Evolutionary conservation across 169 alveolate genomes (phyloP).

Genomic region (Eimeria brunetti): DNA sequence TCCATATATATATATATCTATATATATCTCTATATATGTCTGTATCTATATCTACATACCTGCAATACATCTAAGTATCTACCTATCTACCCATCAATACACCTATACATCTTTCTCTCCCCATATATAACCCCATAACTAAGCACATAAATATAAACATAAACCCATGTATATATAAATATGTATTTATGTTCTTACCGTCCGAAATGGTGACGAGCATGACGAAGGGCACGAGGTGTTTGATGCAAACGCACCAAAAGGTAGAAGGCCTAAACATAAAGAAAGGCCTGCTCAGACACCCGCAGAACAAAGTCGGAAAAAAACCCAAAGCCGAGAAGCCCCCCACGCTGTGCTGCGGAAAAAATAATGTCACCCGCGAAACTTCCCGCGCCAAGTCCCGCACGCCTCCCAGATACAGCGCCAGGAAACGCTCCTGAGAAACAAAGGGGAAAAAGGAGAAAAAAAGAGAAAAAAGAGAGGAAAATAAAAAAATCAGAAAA

Average conservation of each 20-base stretch:
- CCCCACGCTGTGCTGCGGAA: slow-evolving; percentile 51
- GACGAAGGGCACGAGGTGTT: slow-evolving; percentile 66
- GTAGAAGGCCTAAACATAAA: slow-evolving; percentile 61
- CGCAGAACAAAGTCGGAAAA: slow-evolving; percentile 47
- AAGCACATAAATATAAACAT: too few relatives aligned
- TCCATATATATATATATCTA: too few relatives aligned
- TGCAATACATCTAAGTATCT: too few relatives aligned
- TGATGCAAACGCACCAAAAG: slow-evolving; percentile 68
- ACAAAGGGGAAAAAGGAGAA: too few relatives aligned
- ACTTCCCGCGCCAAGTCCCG: slow-evolving; percentile 41
- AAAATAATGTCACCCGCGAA: slow-evolving; percentile 57
- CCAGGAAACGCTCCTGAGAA: slow-evolving; percentile 67
- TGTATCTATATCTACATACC: too few relatives aligned
- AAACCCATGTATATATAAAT: too few relatives aligned
- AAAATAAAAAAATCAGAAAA: too few relatives aligned
- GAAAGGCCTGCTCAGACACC: slow-evolving; percentile 49
- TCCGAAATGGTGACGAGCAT: slow-evolving; percentile 53
- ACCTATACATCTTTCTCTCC: too few relatives aligned
- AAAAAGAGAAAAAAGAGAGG: too few relatives aligned
- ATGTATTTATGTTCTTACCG: slow-evolving; percentile 19
- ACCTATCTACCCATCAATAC: too few relatives aligned
- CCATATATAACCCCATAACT: too few relatives aligned
- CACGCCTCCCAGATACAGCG: slow-evolving; percentile 56
- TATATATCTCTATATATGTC: too few relatives aligned
- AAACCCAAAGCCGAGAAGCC: slow-evolving; percentile 8